Evolutionary conservation across 441 rosid species (phyloP).

Genomic region (Populus tomentosa): DNA sequence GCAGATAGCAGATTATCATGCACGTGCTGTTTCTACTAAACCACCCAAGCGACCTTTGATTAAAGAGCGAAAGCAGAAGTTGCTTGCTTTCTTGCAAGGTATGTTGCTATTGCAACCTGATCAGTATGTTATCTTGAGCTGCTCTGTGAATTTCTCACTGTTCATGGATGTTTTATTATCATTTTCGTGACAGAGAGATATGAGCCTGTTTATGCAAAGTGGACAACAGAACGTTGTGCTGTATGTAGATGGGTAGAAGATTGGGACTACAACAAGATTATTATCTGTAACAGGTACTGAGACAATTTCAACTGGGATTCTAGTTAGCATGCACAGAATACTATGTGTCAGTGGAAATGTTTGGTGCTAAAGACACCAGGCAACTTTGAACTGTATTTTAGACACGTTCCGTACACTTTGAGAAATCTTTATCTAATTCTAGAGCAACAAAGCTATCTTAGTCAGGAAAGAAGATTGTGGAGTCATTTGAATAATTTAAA

Average conservation of each 20-base stretch:
- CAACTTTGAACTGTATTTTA: background rate
- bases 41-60: conserved; percentile 72
- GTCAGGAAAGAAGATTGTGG: background rate
- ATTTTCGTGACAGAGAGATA: conserved; percentile 55
- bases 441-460: background rate
- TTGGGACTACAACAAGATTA: conserved; percentile 99
- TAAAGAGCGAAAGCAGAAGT: conserved; percentile 78
- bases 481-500: background rate
- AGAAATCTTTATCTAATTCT: background rate
- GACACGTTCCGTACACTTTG: background rate
- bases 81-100: conserved; percentile 84
- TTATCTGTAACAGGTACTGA: conserved; percentile 86
- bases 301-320: conserved; percentile 2
- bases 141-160: background rate
- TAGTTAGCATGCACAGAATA: background rate
- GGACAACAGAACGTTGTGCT: conserved; percentile 99
- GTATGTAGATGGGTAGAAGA: conserved; percentile 99
- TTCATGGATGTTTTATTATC: conserved; percentile 14
- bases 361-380: background rate
- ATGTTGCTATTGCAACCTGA: background rate
- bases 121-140: background rate
- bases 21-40: conserved; percentile 55
- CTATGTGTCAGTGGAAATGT: background rate
- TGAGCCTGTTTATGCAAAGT: conserved; percentile 77
- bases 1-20: conserved; percentile 90